Base-by-base conservation (phyloP, 495 filamentous ascomycete species). In the Hypoxylon lenormandii region DNA sequence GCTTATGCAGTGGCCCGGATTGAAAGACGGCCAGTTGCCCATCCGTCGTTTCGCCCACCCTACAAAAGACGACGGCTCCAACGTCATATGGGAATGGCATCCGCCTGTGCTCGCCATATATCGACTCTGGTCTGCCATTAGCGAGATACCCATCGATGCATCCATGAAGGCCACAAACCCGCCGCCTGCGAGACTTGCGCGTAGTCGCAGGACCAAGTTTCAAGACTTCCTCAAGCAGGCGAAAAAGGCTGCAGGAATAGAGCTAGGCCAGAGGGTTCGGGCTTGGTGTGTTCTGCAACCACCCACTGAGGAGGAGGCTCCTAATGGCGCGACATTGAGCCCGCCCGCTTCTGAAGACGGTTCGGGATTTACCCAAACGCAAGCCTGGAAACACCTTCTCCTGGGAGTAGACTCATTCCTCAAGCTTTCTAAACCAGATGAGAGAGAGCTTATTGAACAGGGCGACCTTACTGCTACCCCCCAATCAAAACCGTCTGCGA, bases 101-200 rank as follows among this genome's bases (percentile, higher is more conserved):
- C 96, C 94, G 16, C 93, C 92, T 1, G 84, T 97, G 18, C 92
- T 97, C 78, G 93, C 90, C 0, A 85, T 98, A 43, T 86, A 96
- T 68, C 93, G 93, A 65, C 81, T 98, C 8, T 85, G 86, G 68
- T 81, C 83, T 16, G 75, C 80, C n/a, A 83, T 77, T 7, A 86
- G 80, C 55, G 75, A 76, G n/a, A 72, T 83, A 15, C 79, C 84
- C n/a, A 85, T 89, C 4, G 81, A 83, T 12, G 83, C 89, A 63
- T 75, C 82, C 1, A 71, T 91, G 60, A 87, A 88, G 68, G 80
- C 68, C 19, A 81, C 76, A 59, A 89, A 86, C 71, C 84, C 81
- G 18, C 78, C 83, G 10, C 81, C 83, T 7, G 86, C 90, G 0
- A 80, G 86, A 15, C 74, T 92, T 15, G 82, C 94, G 26, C 87